These are phyloP conservation scores for Catunica adiposa DNA, from an alignment of 2,329 filamentous ascomycete genomes.

Conservation along the genomic window DNA sequence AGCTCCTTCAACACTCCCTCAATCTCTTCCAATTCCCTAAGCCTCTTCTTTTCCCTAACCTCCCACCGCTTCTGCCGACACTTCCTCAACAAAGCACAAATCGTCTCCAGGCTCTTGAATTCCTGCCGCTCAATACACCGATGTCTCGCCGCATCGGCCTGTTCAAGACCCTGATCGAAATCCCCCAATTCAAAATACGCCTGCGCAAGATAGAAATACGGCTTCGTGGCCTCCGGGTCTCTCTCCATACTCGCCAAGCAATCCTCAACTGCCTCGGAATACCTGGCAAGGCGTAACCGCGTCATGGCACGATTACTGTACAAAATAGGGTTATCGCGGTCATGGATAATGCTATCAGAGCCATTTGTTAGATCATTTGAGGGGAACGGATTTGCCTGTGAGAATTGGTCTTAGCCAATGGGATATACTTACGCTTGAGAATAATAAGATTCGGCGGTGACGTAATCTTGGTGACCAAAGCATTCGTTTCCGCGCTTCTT, in stretches of 20 bases:
- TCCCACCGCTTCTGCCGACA: slow-evolving; percentile 85
- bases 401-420: slow-evolving; percentile 12
- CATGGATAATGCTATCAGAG: slow-evolving; percentile 49
- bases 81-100: slow-evolving; percentile 57
- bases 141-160: slow-evolving; percentile 60
- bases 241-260: slow-evolving; percentile 60
- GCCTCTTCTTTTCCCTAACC: slow-evolving; percentile 39
- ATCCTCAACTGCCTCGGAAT: slow-evolving; percentile 61
- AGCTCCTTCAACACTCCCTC: slow-evolving; percentile 28
- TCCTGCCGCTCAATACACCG: slow-evolving; percentile 47
- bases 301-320: slow-evolving; percentile 85
- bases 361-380: neutral
- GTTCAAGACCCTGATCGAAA: slow-evolving; percentile 34
- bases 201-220: slow-evolving; percentile 67
- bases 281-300: slow-evolving; percentile 56
- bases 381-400: neutral
- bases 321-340: slow-evolving; percentile 59
- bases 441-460: slow-evolving; percentile 50
- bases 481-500: slow-evolving; percentile 46
- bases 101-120: slow-evolving; percentile 44
- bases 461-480: slow-evolving; percentile 49
- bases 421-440: slow-evolving; percentile 45
- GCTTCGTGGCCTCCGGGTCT: slow-evolving; percentile 55
- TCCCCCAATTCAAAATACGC: slow-evolving; percentile 61
- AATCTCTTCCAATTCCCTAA: slow-evolving; percentile 34